Base-by-base conservation (phyloP, 768 basidiomycete species). In the Lactarius akahatsu region DNA sequence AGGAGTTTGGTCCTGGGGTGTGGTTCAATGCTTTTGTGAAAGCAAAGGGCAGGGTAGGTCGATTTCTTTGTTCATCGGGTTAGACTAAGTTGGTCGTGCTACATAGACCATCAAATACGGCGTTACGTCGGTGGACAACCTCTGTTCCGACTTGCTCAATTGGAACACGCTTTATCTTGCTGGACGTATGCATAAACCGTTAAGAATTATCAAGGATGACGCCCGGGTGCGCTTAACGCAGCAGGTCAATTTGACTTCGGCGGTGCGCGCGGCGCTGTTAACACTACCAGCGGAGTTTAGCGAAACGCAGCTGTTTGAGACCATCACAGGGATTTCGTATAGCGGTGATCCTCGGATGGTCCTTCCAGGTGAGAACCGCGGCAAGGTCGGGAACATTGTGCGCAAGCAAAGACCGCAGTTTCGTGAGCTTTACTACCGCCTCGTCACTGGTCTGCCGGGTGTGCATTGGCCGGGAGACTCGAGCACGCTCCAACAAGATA, bases 171-270 rank as follows among this genome's bases (percentile, higher is more conserved):
- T 98, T 3, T 99, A 99, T 76, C 86, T 96, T 47, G 91, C 95
- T 0, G 97, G 97, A 0, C 85, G 97, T 40, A 94, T 98, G 87
- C 97, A 98, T 78, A 99, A 99, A 77, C 97, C 97, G 1, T 85
- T 96, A 57, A 86, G 92, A 59, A 96, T 96, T 73, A 90, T 97
- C 77, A 88, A 88, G 76, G 92, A 96, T 75, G 94, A 97, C 74
- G 89, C 94, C 2, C 89, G 95, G 45, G 92, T 98, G 18, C 87
- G 91, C 62, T 82, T 96, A 61, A 94, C 95, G 23, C 91, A 95
- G 74, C 92, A 96, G 72, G 93, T 94, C 74, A 99, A 99, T 81
- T 83, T 97, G 54, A 86, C 89, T 15, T 94, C 92, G 15, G 96
- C 96, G 3, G 82, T 97, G 20, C 89, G 94, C 55, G 86, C 92